These are phyloP conservation scores for Corylus avellana DNA, from an alignment of 306 rosid genomes.

Conservation along the genomic window DNA sequence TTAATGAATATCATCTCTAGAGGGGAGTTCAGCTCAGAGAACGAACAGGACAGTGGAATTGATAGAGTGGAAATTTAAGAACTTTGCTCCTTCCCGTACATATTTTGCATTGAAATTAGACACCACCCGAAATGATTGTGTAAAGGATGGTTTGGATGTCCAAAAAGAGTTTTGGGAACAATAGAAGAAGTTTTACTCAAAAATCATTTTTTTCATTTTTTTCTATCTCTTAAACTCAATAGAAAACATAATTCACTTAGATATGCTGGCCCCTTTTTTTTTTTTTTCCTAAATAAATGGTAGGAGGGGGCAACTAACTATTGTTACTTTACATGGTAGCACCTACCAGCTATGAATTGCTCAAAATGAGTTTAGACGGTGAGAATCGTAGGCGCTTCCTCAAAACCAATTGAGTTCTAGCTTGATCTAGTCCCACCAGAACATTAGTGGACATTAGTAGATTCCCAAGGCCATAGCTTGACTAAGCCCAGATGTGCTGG, in stretches of 20 bases:
- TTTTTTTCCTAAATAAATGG: no score
- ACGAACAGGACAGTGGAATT: constrained; percentile 45
- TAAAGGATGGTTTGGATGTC: not conserved
- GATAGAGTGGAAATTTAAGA: constrained; percentile 53
- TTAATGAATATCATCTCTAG: constrained; percentile 66
- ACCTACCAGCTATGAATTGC: no score
- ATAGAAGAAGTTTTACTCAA: not conserved
- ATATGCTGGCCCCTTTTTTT: no score
- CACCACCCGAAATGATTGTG: not conserved
- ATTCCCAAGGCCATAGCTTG: no score
- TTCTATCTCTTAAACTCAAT: not conserved
- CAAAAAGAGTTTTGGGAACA: not conserved
- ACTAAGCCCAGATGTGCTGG: no score
- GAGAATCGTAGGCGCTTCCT: no score
- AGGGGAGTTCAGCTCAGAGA: constrained; percentile 39
- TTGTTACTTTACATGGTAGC: no score
- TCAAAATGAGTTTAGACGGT: no score
- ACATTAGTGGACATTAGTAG: no score
- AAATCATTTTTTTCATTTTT: not conserved
- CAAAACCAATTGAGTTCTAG: no score
- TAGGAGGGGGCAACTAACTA: no score
- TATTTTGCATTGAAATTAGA: not conserved
- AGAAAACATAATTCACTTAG: not conserved
- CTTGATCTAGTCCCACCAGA: no score
- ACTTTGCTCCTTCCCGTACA: not conserved